Evolutionary conservation across 305 asterid genomes (phyloP), one percentile per base, ranked within the genome.

Genomic region (Rubia peregrina): DNA sequence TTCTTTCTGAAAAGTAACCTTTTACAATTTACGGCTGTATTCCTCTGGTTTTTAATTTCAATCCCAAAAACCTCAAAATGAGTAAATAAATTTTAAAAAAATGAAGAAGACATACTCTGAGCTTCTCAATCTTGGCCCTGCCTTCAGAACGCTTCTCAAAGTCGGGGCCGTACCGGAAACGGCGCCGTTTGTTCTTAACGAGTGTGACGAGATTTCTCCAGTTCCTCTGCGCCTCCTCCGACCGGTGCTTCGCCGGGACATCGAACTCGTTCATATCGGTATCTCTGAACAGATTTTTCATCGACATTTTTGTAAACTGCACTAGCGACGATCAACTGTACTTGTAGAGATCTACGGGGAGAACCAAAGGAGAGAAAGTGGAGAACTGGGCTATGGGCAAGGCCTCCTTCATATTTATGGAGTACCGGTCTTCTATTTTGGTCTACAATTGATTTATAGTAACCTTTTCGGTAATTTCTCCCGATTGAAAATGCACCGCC

Each of bases 171-270:
- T 89, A 87, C 2, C 98, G 88, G 64, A 89, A 91, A 56, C 98
- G 80, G 19, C 98, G 85, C 26, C 90, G 88, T 42, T 85, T 87
- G 77, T 91, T 91, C 77, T 75, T 81, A 70, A 89, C 96, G 11
- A 91, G 71, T 2, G 84, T 84, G 60, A 87, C 89, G 81, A 94
- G 96, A 4, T 80, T 73, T 7, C 98, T 85, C 98, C 98, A 91
- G 60, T 76, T 75, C 71, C 63, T 74, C 76, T 79, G 82, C 7
- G 91, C 92, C 77, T 82, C 96, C 36, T 72, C 90, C 65, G 93
- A 84, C 61, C 85, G 85, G 60, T 83, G 75, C 74, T 80, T 88
- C 69, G 67, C 73, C 44, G 91, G 88, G 76, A 89, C 57, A 78
- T 91, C 88, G 69, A 89, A 88, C 68, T 81, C 94, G 65, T 82